Conservation (phyloP, 768 basidiomycete species). For the Lentinus brumalis region DNA sequence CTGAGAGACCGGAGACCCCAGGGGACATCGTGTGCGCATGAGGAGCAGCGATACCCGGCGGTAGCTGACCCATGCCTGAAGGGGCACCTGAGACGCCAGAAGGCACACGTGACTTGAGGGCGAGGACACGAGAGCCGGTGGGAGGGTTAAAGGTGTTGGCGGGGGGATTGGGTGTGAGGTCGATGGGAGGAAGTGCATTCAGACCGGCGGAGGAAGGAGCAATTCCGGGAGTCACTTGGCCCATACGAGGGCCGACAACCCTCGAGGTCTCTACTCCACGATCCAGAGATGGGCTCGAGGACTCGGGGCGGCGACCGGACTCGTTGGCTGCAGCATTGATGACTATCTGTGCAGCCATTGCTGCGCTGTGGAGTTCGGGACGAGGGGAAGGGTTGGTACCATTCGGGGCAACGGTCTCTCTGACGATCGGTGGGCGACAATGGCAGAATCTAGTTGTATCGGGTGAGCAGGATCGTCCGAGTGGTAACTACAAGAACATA, state of each 20-base stretch:
- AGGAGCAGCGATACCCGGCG: conserved; percentile 16
- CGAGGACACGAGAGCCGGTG: conserved; percentile 46
- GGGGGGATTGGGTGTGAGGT: conserved; percentile 23
- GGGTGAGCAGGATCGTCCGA: neutral
- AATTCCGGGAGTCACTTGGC: conserved; percentile 1
- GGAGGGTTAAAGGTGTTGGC: conserved; percentile 39
- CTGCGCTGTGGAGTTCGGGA: neutral
- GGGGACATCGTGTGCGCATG: neutral
- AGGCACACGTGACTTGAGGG: conserved; percentile 36
- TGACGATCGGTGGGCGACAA: neutral
- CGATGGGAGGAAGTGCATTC: conserved; percentile 9
- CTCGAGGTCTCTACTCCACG: conserved; percentile 8
- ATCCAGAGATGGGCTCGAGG: conserved; percentile 13
- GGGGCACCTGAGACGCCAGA: conserved; percentile 17
- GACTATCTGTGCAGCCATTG: neutral
- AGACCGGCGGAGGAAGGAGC: conserved; percentile 8
- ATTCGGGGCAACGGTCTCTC: neutral
- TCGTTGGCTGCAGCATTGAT: neutral
- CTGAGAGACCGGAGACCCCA: conserved; percentile 1
- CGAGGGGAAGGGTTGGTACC: neutral
- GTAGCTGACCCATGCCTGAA: conserved; percentile 4
- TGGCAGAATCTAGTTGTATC: neutral
- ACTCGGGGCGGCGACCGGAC: neutral
- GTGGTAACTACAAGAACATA: neutral
- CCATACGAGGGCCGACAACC: conserved; percentile 13